A percentile compares a stretch with the other conserved stretches of the same genome.
Conservation (phyloP, 108 stramenopile genomes). For the Cyclostephanos invisitatus region DNA sequence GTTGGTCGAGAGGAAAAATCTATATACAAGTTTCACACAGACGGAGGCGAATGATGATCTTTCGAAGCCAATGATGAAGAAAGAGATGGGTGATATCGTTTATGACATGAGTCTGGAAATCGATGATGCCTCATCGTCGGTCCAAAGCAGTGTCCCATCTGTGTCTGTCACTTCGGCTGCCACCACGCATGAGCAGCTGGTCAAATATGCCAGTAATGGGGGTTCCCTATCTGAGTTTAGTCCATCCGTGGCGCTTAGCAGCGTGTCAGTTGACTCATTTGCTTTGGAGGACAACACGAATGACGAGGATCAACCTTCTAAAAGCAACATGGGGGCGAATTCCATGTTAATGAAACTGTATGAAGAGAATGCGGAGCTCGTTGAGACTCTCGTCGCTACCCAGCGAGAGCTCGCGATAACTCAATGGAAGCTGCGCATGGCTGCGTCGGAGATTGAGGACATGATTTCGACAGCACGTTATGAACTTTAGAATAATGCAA, state of each 20-base stretch:
- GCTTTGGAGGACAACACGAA: neutral
- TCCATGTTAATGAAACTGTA: constrained; percentile 16
- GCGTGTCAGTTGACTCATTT: neutral
- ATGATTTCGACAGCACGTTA: constrained; percentile 14
- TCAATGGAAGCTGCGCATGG: constrained; percentile 11
- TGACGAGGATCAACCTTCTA: neutral
- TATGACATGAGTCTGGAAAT: neutral
- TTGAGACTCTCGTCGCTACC: constrained; percentile 16
- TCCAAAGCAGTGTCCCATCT: neutral
- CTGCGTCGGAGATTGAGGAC: constrained; percentile 9
- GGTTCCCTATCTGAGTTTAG: neutral
- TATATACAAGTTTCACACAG: neutral
- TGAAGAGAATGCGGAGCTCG: constrained; percentile 21
- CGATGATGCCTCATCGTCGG: neutral
- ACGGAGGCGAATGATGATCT: neutral
- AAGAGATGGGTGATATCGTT: neutral
- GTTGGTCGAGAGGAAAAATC: neutral
- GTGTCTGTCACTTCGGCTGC: neutral
- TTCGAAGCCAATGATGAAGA: neutral
- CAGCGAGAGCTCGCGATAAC: constrained; percentile 22
- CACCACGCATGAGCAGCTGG: neutral
- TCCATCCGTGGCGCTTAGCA: neutral
- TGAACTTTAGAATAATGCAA: neutral
- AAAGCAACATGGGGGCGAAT: neutral
- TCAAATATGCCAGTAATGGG: neutral